A percentile compares a stretch with the other conserved stretches of the same genome.
Evolutionary conservation across 2,329 filamentous ascomycete genomes (phyloP).

Genomic region (Microcyclospora pomicola): DNA sequence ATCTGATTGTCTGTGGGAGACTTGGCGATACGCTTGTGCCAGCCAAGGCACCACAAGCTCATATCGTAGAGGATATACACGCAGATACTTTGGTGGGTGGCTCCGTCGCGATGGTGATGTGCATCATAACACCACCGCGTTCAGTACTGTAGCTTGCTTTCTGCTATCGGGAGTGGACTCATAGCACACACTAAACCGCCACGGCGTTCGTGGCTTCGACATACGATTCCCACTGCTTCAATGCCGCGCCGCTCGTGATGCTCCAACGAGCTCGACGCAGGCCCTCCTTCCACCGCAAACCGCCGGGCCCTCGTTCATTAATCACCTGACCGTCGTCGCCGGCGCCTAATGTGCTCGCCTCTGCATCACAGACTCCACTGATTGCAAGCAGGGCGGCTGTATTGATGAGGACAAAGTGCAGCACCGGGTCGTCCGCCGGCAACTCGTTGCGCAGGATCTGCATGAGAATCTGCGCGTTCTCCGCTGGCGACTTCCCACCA

Average conservation of each 20-base stretch:
- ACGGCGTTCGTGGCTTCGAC: constrained; percentile 60
- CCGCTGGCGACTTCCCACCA: constrained; percentile 67
- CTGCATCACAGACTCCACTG: constrained; percentile 73
- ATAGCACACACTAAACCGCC: background rate
- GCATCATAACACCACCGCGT: too few relatives aligned
- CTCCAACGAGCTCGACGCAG: constrained; percentile 78
- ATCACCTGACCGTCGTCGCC: constrained; percentile 73
- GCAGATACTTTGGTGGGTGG: too few relatives aligned
- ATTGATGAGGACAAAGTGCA: constrained; percentile 92
- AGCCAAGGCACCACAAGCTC: too few relatives aligned
- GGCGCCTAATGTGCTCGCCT: constrained; percentile 63
- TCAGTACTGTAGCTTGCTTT: too few relatives aligned
- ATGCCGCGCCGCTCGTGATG: constrained; percentile 72
- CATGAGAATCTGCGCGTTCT: constrained; percentile 77
- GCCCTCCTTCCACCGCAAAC: constrained; percentile 88
- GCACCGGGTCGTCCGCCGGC: constrained; percentile 62
- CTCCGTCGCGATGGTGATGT: too few relatives aligned
- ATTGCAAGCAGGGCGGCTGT: constrained; percentile 77
- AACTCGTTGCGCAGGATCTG: constrained; percentile 62
- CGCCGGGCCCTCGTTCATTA: constrained; percentile 68
- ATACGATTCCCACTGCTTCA: constrained; percentile 69
- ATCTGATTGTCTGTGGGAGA: too few relatives aligned
- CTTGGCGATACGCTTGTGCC: too few relatives aligned
- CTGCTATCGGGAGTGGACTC: too few relatives aligned
- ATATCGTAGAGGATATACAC: too few relatives aligned